Evolutionary conservation across 1,284 basidiomycete genomes (phyloP).

Genomic region (Cutaneotrichosporon arboriforme): DNA sequence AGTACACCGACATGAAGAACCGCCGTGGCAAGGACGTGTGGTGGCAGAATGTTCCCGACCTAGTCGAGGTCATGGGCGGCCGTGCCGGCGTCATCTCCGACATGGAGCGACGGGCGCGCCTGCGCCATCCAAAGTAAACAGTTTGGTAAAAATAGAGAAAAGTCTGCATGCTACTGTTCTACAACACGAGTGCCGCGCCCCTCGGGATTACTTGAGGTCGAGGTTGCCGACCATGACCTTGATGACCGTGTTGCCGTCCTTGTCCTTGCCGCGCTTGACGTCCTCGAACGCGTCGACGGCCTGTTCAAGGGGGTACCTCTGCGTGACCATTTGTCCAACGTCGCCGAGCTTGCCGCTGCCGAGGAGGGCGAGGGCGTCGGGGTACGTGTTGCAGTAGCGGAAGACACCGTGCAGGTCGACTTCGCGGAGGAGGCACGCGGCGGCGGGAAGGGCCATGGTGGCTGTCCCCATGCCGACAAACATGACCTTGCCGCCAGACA

Average conservation of each 20-base stretch:
- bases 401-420: constrained; percentile 91
- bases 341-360: constrained; percentile 58
- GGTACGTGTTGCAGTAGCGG: constrained; percentile 70
- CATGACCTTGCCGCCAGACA: constrained; percentile 77
- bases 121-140: too few relatives aligned
- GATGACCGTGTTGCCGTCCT: constrained; percentile 69
- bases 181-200: background rate
- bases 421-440: constrained; percentile 75
- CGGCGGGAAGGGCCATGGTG: constrained; percentile 74
- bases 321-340: constrained; percentile 72
- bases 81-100: constrained; percentile 34
- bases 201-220: constrained; percentile 9
- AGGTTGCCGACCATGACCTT: constrained; percentile 66
- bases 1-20: constrained; percentile 84
- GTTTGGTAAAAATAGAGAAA: too few relatives aligned
- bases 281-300: constrained; percentile 72
- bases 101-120: constrained; percentile 2
- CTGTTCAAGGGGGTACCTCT: constrained; percentile 64
- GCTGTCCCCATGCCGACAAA: constrained; percentile 92
- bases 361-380: constrained; percentile 72
- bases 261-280: constrained; percentile 67
- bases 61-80: constrained; percentile 63
- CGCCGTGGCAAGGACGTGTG: constrained; percentile 72
- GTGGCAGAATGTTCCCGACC: constrained; percentile 68
- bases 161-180: background rate